Base-by-base conservation (phyloP, 768 basidiomycete genomes). In the Tremella mesenterica region DNA sequence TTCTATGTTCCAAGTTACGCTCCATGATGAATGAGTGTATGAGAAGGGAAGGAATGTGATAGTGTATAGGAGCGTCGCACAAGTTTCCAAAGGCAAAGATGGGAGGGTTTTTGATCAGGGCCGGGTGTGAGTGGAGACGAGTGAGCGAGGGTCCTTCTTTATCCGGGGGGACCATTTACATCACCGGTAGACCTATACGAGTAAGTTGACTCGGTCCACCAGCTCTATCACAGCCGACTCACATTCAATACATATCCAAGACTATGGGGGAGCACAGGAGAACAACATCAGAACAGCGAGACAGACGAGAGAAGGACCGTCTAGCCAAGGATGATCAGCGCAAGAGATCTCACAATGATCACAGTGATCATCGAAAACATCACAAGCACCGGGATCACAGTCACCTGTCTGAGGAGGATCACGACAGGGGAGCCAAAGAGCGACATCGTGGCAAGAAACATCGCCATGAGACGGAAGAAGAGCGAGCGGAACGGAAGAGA, bases 1-100 rank as follows among this genome's bases (percentile, higher is more conserved):
- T 44, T 57, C 72, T 52, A 49, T 72, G 63, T 28, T 73, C 72
- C 44, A 71, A 59, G 52, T 65, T 73, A 43, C 71, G 59, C 29
- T 69, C 61, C 71, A 73, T 72, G n/a, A 38, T 72, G 60, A 36
- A 7, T 31, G 26, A n/a, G 27, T 29, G 44, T 16, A 26, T 13
- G 20, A 27, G 4, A 55, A 26, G 47, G 26, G 44, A 23, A 30
- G 39, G 3, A 21, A 23, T 23, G 36, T 21, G 36, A 51, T 18
- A 30, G 44, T 5, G 44, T n/a, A 10, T 21, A 21, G 27, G 29
- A 47, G 31, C n/a, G n/a, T n/a, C n/a, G n/a, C n/a, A n/a, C n/a
- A n/a, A n/a, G n/a, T n/a, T n/a, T n/a, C n/a, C n/a, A n/a, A n/a
- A n/a, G n/a, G n/a, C n/a, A n/a, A n/a, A n/a, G n/a, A n/a, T n/a